These are phyloP conservation scores for Lizonia empirigonia DNA, from an alignment of 2,329 filamentous ascomycete genomes.

Conservation along the genomic window DNA sequence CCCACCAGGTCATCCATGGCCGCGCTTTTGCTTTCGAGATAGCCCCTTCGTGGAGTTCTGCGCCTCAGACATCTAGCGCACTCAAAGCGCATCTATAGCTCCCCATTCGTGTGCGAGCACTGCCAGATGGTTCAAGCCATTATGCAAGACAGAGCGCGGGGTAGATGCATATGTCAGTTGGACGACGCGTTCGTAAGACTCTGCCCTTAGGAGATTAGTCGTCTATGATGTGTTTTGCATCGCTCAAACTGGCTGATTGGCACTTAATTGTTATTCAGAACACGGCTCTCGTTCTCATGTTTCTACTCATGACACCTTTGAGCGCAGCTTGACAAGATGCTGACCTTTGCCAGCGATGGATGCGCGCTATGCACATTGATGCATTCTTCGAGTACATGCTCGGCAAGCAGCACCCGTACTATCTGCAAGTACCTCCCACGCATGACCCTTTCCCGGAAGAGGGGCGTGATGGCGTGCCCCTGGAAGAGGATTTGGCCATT, in stretches of 20 bases:
- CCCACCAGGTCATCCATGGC: not conserved
- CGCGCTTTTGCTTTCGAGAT: not conserved
- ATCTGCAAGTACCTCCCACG: constrained; percentile 72
- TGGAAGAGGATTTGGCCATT: constrained; percentile 88
- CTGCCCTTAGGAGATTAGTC: not conserved
- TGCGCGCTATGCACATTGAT: constrained; percentile 95
- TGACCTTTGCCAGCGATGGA: constrained; percentile 72
- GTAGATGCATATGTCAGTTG: not conserved
- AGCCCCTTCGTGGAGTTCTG: not conserved
- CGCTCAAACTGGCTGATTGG: not conserved
- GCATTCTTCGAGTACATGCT: constrained; percentile 92
- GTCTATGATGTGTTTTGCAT: not conserved
- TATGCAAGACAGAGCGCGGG: not conserved
- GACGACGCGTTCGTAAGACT: not conserved
- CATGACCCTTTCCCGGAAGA: constrained; percentile 67
- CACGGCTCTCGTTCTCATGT: not conserved
- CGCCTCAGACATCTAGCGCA: not conserved
- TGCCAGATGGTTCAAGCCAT: constrained; percentile 1
- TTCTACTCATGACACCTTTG: not conserved
- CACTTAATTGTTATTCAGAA: not conserved
- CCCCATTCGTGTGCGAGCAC: not conserved
- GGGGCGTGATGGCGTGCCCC: constrained; percentile 77
- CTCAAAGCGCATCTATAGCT: not conserved
- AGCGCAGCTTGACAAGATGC: not conserved
- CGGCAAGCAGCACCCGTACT: constrained; percentile 78